Conservation (phyloP, 2,329 filamentous ascomycete genomes). For the Epichloe hybrida region DNA sequence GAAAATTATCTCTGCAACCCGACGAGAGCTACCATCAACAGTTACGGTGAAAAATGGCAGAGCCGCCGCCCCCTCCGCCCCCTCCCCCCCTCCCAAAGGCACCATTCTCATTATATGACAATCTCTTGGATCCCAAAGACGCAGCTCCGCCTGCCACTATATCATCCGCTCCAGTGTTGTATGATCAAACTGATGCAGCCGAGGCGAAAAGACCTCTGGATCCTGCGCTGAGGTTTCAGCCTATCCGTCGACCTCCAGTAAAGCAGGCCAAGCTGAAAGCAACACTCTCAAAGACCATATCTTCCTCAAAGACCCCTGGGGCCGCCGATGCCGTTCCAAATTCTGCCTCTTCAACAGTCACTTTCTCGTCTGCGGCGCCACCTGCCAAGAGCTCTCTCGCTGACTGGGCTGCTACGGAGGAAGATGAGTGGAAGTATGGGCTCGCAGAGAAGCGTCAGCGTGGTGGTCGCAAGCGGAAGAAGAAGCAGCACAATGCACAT, state of each 20-base stretch:
- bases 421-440: slow-evolving; percentile 69
- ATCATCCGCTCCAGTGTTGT: slow-evolving; percentile 61
- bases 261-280: slow-evolving; percentile 47
- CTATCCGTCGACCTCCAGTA: slow-evolving; percentile 61
- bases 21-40: background rate
- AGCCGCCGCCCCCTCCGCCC: slow-evolving; percentile 13
- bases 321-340: background rate
- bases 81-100: slow-evolving; percentile 20
- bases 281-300: slow-evolving; percentile 35
- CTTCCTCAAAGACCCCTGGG: slow-evolving; percentile 18
- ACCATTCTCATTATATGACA: slow-evolving; percentile 67
- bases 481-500: slow-evolving; percentile 43
- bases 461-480: slow-evolving; percentile 68
- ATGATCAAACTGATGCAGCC: slow-evolving; percentile 40
- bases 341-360: slow-evolving; percentile 12
- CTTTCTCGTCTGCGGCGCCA: slow-evolving; percentile 16
- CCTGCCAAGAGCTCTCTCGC: slow-evolving; percentile 56
- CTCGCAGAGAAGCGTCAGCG: slow-evolving; percentile 53
- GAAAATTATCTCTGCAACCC: background rate
- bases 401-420: slow-evolving; percentile 64
- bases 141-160: slow-evolving; percentile 46
- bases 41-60: slow-evolving; percentile 13
- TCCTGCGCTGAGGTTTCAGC: slow-evolving; percentile 67
- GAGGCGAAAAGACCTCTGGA: slow-evolving; percentile 47
- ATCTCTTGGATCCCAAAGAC: slow-evolving; percentile 54